Evolutionary conservation across 2,329 filamentous ascomycete genomes (phyloP).

Genomic region (Phaeosphaeria sp.): DNA sequence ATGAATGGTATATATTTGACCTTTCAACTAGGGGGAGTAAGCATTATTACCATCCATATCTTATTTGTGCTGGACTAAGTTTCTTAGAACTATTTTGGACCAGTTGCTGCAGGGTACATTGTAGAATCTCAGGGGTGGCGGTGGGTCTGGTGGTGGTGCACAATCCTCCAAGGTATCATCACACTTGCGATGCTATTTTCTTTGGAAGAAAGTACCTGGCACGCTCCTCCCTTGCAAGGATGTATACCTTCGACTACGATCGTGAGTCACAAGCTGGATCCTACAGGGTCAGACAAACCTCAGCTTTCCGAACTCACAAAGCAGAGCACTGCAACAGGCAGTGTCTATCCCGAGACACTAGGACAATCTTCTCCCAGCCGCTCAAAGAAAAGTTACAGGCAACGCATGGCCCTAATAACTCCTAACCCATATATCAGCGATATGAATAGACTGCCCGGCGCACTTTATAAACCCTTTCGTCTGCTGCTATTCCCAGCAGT

Average conservation of each 20-base stretch:
- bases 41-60: too few relatives aligned
- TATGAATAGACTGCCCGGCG: too few relatives aligned
- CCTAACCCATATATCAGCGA: too few relatives aligned
- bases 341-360: neutral
- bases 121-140: slow-evolving; percentile 55
- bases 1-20: too few relatives aligned
- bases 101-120: slow-evolving; percentile 54
- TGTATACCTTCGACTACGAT: too few relatives aligned
- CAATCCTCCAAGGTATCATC: slow-evolving; percentile 48
- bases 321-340: neutral
- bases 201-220: slow-evolving; percentile 56
- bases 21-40: too few relatives aligned
- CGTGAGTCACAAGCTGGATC: neutral
- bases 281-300: neutral
- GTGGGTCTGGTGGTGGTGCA: slow-evolving; percentile 59
- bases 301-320: too few relatives aligned
- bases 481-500: slow-evolving; percentile 51
- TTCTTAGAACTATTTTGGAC: too few relatives aligned
- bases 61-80: too few relatives aligned
- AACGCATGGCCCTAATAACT: slow-evolving; percentile 21
- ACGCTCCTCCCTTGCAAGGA: too few relatives aligned
- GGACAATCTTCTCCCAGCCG: neutral
- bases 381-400: slow-evolving; percentile 9
- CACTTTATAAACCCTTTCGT: slow-evolving; percentile 28
- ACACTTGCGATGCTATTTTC: slow-evolving; percentile 52